phyloP scores from a whole-genome alignment of 352 stramenopile genomes.

The Globisporangium middletonii region DNA sequence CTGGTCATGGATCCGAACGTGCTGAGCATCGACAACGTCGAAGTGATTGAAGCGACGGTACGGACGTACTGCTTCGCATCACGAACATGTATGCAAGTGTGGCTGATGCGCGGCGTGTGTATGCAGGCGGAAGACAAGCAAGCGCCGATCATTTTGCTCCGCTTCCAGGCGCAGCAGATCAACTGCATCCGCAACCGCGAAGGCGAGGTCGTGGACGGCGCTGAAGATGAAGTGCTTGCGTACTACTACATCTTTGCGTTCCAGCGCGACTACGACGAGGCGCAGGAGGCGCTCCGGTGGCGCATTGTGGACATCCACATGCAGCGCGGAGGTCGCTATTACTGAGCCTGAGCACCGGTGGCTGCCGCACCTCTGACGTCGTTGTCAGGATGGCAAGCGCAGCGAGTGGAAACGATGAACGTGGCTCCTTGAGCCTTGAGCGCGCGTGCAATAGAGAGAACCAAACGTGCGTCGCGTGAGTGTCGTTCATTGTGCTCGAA shows the following conservation, averaged over 20 bases:
- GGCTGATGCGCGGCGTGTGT: background rate
- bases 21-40: constrained; percentile 95
- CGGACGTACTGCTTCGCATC: constrained; percentile 2
- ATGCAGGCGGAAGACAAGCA: constrained; percentile 81
- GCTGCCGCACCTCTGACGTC: background rate
- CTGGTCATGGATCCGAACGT: constrained; percentile 94
- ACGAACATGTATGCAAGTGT: background rate
- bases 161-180: constrained; percentile 99
- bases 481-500: no score
- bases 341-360: constrained; percentile 32
- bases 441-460: no score
- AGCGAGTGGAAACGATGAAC: no score
- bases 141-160: constrained; percentile 94
- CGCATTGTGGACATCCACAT: constrained; percentile 86
- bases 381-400: background rate
- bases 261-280: constrained; percentile 96
- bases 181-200: constrained; percentile 98
- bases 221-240: constrained; percentile 94
- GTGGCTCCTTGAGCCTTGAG: no score
- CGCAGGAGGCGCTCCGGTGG: constrained; percentile 80
- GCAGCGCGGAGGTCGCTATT: constrained; percentile 73
- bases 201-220: constrained; percentile 94
- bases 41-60: constrained; percentile 93
- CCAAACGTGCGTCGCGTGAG: no score
- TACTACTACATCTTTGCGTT: constrained; percentile 99